Conservation (phyloP, 768 basidiomycete species). For the Auricularia sp. region DNA sequence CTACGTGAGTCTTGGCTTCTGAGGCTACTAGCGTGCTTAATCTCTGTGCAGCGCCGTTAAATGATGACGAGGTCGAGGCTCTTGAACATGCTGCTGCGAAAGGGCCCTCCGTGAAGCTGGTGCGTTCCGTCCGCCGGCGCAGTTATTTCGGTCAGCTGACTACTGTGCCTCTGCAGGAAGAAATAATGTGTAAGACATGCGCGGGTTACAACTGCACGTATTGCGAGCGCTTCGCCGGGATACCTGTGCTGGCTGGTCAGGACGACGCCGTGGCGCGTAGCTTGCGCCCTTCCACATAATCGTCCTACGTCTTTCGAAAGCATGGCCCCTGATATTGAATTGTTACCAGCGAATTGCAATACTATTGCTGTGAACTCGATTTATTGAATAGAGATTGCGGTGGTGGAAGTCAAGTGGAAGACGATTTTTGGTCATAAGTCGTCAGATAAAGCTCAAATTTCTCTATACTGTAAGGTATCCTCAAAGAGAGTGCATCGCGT, state of each 20-base stretch:
- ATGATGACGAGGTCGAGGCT: constrained; percentile 37
- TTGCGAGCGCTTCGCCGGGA: not conserved
- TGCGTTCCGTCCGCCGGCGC: not conserved
- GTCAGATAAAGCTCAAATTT: too few species aligned
- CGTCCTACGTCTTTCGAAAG: too few species aligned
- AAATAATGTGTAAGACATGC: not conserved
- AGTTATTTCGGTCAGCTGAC: not conserved
- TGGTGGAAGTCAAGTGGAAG: too few species aligned
- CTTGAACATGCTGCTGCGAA: constrained; percentile 44
- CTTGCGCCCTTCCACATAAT: not conserved
- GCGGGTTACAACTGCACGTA: constrained; percentile 1
- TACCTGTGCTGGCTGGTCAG: not conserved
- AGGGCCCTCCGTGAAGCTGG: not conserved
- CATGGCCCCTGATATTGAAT: too few species aligned
- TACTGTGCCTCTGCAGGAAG: not conserved
- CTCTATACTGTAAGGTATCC: too few species aligned
- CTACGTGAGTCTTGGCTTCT: constrained; percentile 30
- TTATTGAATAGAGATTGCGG: too few species aligned
- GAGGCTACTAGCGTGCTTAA: not conserved
- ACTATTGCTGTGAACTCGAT: too few species aligned
- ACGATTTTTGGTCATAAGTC: too few species aligned
- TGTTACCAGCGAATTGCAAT: too few species aligned
- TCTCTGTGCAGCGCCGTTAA: constrained; percentile 30
- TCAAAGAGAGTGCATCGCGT: too few species aligned
- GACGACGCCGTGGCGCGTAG: not conserved